A percentile compares a stretch with the other conserved stretches of the same genome.
These are phyloP conservation scores for Pestalotiopsis sp. DNA, from an alignment of 2,329 filamentous ascomycete species.

Conservation along the genomic window DNA sequence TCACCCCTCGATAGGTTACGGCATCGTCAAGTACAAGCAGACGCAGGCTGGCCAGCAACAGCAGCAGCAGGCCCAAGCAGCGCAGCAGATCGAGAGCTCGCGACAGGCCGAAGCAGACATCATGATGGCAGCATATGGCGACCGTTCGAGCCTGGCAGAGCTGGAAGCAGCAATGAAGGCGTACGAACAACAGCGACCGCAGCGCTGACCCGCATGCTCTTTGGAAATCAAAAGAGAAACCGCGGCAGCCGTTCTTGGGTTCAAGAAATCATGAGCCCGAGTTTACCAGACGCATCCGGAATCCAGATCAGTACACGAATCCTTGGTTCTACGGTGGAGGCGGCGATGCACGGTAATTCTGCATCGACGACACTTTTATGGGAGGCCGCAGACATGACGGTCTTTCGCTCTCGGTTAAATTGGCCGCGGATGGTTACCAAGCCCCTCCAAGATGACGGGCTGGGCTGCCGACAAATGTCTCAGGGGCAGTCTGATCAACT, in stretches of 20 bases:
- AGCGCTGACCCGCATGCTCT: not conserved
- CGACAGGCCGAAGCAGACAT: slow-evolving; percentile 36
- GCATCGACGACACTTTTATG: not conserved
- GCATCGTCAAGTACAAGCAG: slow-evolving; percentile 31
- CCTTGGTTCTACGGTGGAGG: not conserved
- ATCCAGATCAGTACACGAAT: not conserved
- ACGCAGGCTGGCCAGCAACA: slow-evolving; percentile 21
- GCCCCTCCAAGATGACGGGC: not conserved
- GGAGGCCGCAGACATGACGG: not conserved
- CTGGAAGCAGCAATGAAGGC: slow-evolving; percentile 50
- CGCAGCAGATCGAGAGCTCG: slow-evolving; percentile 32
- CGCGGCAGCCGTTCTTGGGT: not conserved
- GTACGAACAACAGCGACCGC: slow-evolving; percentile 37
- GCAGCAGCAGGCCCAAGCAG: slow-evolving; percentile 23
- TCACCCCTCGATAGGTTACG: slow-evolving; percentile 26
- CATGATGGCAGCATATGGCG: slow-evolving; percentile 52
- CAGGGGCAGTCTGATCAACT: too few relatives aligned
- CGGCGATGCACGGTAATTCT: not conserved
- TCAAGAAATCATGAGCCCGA: not conserved
- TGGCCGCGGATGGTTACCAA: not conserved
- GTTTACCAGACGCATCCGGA: not conserved
- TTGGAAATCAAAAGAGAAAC: not conserved
- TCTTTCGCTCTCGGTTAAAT: not conserved
- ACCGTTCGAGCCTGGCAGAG: slow-evolving; percentile 49
- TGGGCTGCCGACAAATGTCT: too few relatives aligned